Evolutionary conservation across 192 early-diverging fungal genomes (phyloP).

Genomic region (Allomyces javanicus): DNA sequence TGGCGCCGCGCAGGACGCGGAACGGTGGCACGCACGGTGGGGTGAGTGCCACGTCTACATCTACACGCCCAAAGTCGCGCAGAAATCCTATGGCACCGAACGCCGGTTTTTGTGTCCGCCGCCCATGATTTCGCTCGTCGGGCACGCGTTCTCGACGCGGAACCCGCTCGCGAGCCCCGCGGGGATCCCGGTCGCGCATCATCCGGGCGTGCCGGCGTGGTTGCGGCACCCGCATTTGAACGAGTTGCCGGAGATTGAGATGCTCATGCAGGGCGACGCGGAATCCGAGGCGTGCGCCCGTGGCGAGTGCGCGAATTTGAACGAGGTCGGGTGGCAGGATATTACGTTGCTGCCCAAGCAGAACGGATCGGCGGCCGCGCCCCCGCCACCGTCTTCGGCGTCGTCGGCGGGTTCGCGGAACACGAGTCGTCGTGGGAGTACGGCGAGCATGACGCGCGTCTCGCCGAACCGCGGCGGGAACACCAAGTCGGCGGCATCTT

Average conservation of each 20-base stretch:
- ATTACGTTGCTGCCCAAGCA: no score
- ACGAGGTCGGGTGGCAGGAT: no score
- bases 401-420: no score
- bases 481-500: background rate
- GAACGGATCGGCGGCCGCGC: no score
- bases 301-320: no score
- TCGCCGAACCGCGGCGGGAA: background rate
- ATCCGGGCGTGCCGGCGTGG: background rate
- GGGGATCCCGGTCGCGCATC: background rate
- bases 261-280: background rate
- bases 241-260: background rate
- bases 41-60: background rate
- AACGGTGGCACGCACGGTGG: background rate
- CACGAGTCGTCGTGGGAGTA: no score
- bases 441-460: no score
- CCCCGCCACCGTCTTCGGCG: no score
- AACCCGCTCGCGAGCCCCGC: background rate
- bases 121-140: conserved; percentile 57
- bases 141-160: conserved; percentile 7
- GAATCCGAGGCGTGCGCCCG: no score
- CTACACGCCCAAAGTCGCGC: conserved; percentile 63
- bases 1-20: background rate
- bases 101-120: conserved; percentile 78
- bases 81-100: conserved; percentile 85
- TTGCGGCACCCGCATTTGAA: background rate